These are phyloP conservation scores for Kuraishia cidri DNA, from an alignment of 805 yeast genomes.

Conservation along the genomic window DNA sequence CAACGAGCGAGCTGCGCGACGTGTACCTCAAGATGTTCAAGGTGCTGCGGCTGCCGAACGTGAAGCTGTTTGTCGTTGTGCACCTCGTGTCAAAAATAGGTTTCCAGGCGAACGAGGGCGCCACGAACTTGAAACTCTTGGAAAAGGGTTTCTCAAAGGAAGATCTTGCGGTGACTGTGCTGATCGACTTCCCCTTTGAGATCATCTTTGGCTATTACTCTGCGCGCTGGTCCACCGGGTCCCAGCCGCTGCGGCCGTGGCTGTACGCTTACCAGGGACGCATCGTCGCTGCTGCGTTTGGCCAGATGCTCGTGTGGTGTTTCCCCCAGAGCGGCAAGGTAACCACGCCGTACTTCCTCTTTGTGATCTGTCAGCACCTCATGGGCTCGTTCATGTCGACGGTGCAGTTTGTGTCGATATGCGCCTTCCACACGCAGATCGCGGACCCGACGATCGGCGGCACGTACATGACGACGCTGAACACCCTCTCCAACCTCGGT, in stretches of 20 bases:
- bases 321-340: constrained; percentile 57
- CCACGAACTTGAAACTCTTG: constrained; percentile 81
- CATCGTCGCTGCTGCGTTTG: constrained; percentile 62
- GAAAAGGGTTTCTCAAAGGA: constrained; percentile 92
- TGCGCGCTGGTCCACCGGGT: constrained; percentile 87
- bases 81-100: constrained; percentile 82
- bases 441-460: constrained; percentile 97
- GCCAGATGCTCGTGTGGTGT: constrained; percentile 60
- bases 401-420: constrained; percentile 87
- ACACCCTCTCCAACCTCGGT: constrained; percentile 87
- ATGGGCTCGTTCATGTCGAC: constrained; percentile 89
- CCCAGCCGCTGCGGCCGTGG: constrained; percentile 82
- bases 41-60: constrained; percentile 61
- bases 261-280: constrained; percentile 79
- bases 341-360: constrained; percentile 45
- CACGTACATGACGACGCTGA: constrained; percentile 93
- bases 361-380: constrained; percentile 76
- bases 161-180: constrained; percentile 84
- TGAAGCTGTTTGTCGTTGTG: constrained; percentile 64
- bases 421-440: constrained; percentile 90
- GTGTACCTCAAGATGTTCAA: constrained; percentile 54
- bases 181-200: constrained; percentile 94
- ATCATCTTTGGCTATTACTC: constrained; percentile 92
- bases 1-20: constrained; percentile 13
- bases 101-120: constrained; percentile 93